Conservation (phyloP, 2,329 filamentous ascomycete species). For the Fusarium chaquense region DNA sequence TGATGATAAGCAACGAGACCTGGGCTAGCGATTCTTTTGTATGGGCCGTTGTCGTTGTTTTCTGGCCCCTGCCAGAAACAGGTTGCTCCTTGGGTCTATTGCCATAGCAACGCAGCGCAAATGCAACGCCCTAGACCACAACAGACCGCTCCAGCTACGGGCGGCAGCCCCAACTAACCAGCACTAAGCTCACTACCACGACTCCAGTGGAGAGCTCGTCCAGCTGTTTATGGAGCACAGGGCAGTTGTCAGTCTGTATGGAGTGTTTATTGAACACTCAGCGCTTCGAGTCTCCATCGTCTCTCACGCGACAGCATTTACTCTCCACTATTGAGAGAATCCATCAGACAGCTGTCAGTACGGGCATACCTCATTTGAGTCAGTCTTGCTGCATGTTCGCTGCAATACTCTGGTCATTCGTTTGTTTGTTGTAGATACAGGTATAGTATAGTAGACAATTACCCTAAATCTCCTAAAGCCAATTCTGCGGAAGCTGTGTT, state of each 20-base stretch:
- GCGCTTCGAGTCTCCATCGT: slow-evolving; percentile 6
- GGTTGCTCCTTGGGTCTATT: slow-evolving; percentile 28
- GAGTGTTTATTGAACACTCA: slow-evolving; percentile 6
- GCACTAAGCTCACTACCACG: not conserved
- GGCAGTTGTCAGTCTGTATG: not conserved
- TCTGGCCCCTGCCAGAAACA: slow-evolving; percentile 45
- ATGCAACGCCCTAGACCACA: slow-evolving; percentile 9
- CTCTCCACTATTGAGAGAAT: not conserved
- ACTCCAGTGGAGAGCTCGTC: not conserved
- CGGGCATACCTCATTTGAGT: not conserved
- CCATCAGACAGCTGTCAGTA: not conserved
- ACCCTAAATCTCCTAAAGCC: not conserved
- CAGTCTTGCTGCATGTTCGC: slow-evolving; percentile 1
- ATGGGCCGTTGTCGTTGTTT: slow-evolving; percentile 32
- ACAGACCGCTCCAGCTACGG: slow-evolving; percentile 24
- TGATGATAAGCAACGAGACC: slow-evolving; percentile 27
- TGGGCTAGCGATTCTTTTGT: slow-evolving; percentile 34
- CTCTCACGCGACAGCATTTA: slow-evolving; percentile 2
- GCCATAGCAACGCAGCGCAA: slow-evolving; percentile 36
- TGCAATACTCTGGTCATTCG: not conserved
- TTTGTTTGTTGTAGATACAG: not conserved
- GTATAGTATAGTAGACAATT: not conserved
- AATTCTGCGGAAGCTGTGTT: slow-evolving; percentile 1
- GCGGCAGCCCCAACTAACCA: slow-evolving; percentile 3
- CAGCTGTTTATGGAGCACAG: slow-evolving; percentile 8